phyloP scores from a whole-genome alignment of 768 basidiomycete species.

The Porpolomopsis calyptriformis region DNA sequence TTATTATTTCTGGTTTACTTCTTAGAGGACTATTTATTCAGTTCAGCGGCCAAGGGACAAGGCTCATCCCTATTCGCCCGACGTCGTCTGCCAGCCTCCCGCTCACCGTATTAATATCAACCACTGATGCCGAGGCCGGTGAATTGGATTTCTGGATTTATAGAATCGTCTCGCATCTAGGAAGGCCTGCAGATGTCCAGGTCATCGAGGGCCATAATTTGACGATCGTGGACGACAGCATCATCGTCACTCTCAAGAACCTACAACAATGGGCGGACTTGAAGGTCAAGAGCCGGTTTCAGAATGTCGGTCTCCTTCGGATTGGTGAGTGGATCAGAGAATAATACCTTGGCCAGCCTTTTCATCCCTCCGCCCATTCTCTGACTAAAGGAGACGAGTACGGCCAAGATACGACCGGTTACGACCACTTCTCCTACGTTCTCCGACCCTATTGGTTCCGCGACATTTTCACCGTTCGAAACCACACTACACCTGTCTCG shows the following conservation, averaged over 20 bases:
- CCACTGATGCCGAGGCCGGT: neutral
- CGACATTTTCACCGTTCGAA: neutral
- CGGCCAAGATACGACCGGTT: neutral
- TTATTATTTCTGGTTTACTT: too few relatives aligned
- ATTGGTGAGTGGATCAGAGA: neutral
- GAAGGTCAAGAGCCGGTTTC: neutral
- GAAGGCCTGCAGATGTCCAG: constrained; percentile 3
- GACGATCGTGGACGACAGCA: constrained; percentile 1
- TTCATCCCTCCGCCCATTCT: neutral
- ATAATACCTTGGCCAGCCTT: too few relatives aligned
- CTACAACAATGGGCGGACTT: neutral
- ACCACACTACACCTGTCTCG: neutral
- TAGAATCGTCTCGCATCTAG: neutral
- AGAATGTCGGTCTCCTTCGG: constrained; percentile 1
- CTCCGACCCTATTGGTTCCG: constrained; percentile 4
- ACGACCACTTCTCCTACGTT: constrained; percentile 1
- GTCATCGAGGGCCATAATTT: neutral
- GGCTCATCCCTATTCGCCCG: too few relatives aligned
- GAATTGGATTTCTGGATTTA: constrained; percentile 4
- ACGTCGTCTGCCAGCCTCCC: too few relatives aligned
- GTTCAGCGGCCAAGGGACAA: too few relatives aligned
- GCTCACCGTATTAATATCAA: constrained; percentile 2
- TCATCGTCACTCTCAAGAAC: neutral
- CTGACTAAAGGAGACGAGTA: neutral
- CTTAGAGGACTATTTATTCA: too few relatives aligned